These are phyloP conservation scores for Phytophthora fragariaefolia DNA, from an alignment of 352 stramenopile genomes.

Conservation along the genomic window DNA sequence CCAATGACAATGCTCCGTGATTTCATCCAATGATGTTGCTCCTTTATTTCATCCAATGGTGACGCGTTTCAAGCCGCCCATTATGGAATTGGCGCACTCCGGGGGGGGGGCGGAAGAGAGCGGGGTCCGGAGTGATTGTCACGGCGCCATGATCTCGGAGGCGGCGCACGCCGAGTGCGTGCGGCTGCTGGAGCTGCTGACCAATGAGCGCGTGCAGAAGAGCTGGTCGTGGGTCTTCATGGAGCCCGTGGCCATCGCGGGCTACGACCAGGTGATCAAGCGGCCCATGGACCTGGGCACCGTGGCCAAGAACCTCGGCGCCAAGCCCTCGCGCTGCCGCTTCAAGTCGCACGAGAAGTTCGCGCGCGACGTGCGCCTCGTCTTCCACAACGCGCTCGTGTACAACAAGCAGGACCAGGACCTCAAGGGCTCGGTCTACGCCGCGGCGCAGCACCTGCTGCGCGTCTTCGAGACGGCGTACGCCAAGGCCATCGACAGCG, in stretches of 20 bases:
- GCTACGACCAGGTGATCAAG: conserved; percentile 80
- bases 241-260: conserved; percentile 70
- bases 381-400: conserved; percentile 83
- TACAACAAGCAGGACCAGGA: conserved; percentile 84
- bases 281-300: conserved; percentile 87
- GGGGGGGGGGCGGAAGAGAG: neutral
- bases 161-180: conserved; percentile 77
- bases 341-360: conserved; percentile 89
- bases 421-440: conserved; percentile 81
- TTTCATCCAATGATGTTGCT: too few relatives aligned
- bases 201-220: conserved; percentile 82
- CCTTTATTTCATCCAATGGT: too few relatives aligned
- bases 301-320: conserved; percentile 75
- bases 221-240: conserved; percentile 91
- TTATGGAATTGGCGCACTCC: conserved; percentile 26
- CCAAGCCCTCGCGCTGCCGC: conserved; percentile 82
- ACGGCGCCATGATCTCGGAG: conserved; percentile 71
- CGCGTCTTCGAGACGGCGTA: conserved; percentile 86
- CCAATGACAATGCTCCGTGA: too few relatives aligned
- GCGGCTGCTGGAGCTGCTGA: conserved; percentile 81
- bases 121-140: conserved; percentile 30
- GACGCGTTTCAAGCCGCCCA: neutral
- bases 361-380: conserved; percentile 77
- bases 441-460: conserved; percentile 80
- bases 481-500: conserved; percentile 70